Base-by-base conservation (phyloP, 352 stramenopile species). In the Pythium aquatile region DNA sequence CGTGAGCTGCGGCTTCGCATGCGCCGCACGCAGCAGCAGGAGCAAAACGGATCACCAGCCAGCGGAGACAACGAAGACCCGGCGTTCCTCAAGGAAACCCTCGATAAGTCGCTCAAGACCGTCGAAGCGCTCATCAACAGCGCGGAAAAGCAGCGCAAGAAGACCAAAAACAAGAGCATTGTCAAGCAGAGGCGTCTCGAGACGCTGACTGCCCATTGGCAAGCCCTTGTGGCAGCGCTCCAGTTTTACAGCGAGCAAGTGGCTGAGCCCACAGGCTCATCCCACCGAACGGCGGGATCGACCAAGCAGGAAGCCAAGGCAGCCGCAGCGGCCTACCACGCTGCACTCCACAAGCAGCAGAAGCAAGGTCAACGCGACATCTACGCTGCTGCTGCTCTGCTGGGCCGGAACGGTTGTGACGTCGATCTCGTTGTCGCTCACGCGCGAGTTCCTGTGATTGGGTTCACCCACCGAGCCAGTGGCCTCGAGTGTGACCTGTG, bases 401-500 rank as follows among this genome's bases (percentile, higher is more conserved):
- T 94, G 0, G 68, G 78, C 20, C 78, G 79, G n/a, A 60, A 68
- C 11, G 77, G 76, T 11, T 96, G 82, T 47, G 65, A 79, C 40
- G 71, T 96, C 13, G 69, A 75, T 4, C 63, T 87, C 11, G 79
- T 96, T n/a, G 78, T 94, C 61, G 65, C 75, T 61, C 73, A 78
- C 9, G 87, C 87, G 14, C 85, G 87, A 5, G 79, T 96, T 32
- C 87, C 87, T 7, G 90, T 96, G 62, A 93, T 96, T 52, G 75
- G 81, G 11, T 96, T 94, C 54, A 69, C 79, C 20, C 75, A 94
- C 64, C 61, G 46, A 2, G 69, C 56, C 28, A 92, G 70, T 13
- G 70, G 72, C 17, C 64, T 91, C 2, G 85, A 96, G 35, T 92
- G 84, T 55, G 87, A 96, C 49, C 48, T 96, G 67, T 93, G 87